These are phyloP conservation scores for Cyamopsis tetragonoloba DNA, from an alignment of 306 rosid genomes.

Conservation along the genomic window DNA sequence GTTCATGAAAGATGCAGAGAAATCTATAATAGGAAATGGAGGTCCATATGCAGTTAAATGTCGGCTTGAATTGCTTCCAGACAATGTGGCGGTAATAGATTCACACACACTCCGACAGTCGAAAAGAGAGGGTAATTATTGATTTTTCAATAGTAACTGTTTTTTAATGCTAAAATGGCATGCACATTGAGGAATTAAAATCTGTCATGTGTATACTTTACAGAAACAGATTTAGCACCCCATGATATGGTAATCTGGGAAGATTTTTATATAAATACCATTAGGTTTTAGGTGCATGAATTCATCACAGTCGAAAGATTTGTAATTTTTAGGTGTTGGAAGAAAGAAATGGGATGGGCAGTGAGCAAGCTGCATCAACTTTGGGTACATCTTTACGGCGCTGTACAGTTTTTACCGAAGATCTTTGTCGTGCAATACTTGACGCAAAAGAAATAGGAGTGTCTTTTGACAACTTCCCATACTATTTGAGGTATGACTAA, in stretches of 20 bases:
- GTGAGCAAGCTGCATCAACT: constrained; percentile 67
- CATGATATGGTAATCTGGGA: constrained; percentile 1
- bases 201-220: background rate
- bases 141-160: background rate
- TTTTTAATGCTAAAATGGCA: constrained; percentile 19
- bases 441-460: constrained; percentile 70
- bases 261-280: background rate
- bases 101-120: constrained; percentile 86
- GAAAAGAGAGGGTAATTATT: constrained; percentile 86
- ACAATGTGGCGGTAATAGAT: constrained; percentile 90
- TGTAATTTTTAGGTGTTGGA: constrained; percentile 67
- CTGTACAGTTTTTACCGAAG: constrained; percentile 79
- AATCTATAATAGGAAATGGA: constrained; percentile 86
- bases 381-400: constrained; percentile 84
- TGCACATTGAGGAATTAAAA: background rate
- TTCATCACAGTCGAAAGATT: background rate
- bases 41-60: constrained; percentile 75
- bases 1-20: constrained; percentile 99
- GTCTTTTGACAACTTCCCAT: constrained; percentile 89
- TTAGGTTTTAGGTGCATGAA: constrained; percentile 13
- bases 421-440: constrained; percentile 69
- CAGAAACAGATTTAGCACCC: constrained; percentile 6
- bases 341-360: constrained; percentile 87
- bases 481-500: constrained; percentile 75
- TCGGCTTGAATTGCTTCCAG: constrained; percentile 85